A percentile compares a stretch with the other conserved stretches of the same genome.
These are phyloP conservation scores for Toxicodendron radicans DNA, from an alignment of 345 rosid species.

Conservation along the genomic window DNA sequence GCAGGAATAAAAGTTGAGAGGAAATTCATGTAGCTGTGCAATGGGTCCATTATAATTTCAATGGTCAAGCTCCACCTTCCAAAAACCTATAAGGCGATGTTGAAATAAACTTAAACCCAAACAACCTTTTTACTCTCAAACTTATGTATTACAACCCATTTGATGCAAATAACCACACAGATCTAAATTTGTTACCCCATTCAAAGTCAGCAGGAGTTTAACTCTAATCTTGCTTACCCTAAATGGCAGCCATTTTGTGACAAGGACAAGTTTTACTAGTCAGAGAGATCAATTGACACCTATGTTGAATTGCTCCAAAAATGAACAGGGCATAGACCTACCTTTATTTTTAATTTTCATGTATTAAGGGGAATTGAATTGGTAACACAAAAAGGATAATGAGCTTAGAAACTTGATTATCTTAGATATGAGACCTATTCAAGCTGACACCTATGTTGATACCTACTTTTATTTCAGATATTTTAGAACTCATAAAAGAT, in stretches of 20 bases:
- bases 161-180: conserved; percentile 4
- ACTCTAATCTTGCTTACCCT: neutral
- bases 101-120: neutral
- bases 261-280: neutral
- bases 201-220: neutral
- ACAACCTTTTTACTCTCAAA: neutral
- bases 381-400: neutral
- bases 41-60: neutral
- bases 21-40: neutral
- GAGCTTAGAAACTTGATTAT: neutral
- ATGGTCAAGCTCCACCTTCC: neutral
- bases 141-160: neutral
- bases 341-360: neutral
- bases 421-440: neutral
- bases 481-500: neutral
- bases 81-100: neutral
- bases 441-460: conserved; percentile 4
- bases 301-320: too few relatives aligned
- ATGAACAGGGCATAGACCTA: neutral
- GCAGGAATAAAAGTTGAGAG: neutral
- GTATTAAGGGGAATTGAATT: neutral
- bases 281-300: neutral
- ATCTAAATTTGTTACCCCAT: neutral
- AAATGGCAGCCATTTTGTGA: neutral
- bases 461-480: neutral